Base-by-base conservation (phyloP, 345 rosid genomes). In the Aquilaria malaccensis region DNA sequence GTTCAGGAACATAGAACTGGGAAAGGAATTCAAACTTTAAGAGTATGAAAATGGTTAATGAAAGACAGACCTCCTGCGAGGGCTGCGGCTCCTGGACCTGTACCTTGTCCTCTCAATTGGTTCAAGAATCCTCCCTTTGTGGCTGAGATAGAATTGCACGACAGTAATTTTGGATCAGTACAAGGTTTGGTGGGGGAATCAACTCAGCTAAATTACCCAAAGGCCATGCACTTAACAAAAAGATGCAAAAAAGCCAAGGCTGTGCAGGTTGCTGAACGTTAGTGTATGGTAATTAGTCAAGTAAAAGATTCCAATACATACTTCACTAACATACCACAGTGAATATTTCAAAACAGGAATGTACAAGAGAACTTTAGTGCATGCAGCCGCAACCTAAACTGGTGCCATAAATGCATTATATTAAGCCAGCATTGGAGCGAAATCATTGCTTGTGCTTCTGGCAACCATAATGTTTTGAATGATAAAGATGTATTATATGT, bases 81-180 rank as follows among this genome's bases (percentile, higher is more conserved):
- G 82, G 66, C 80, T 75, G 62, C 74, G 80, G 55, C 85, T 81
- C 59, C 82, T 78, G 13, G 82, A 78, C 74, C 79, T 68, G 56
- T 60, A 32, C 31, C 67, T 60, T 43, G 73, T 58, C 70, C 60
- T 81, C 60, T 62, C 76, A 73, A 62, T 45, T 57, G 65, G 30
- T 58, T 74, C 78, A 3, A 54, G 41, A 30, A 69, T 54, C 62
- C 63, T 74, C 50, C 74, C 78, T 51, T 69, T 66, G 4, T 69
- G 68, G 57, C 85, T 78, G 78, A 58, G 61, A 70, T 55, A 4
- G 58, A 33, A 33, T 58, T 47, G 2, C 67, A 55, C 45, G 60
- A 56, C 30, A 64, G 46, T 47, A 63, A 29, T 52, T 58, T 45
- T 50, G 11, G 58, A 62, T 41, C 52, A 58, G 41, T 14, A 41